A percentile compares a stretch with the other conserved stretches of the same genome.
Evolutionary conservation across 2,329 filamentous ascomycete genomes (phyloP).

Genomic region (Cercospora nicotianae): DNA sequence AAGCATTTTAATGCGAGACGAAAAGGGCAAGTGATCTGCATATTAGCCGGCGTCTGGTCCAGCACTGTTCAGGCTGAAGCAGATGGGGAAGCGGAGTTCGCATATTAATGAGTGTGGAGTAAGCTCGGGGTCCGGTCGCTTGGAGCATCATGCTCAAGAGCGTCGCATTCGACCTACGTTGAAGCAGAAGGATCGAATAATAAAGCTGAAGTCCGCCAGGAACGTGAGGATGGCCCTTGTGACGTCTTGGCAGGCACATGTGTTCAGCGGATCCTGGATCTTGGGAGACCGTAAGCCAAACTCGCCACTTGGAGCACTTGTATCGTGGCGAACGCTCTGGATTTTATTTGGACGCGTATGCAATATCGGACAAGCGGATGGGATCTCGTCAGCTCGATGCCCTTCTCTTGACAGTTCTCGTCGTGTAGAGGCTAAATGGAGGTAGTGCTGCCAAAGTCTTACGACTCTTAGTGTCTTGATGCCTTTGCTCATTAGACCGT

Average conservation of each 20-base stretch:
- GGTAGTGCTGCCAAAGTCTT: not conserved
- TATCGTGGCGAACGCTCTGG: not conserved
- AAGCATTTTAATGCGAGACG: not conserved
- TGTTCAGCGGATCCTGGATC: not conserved
- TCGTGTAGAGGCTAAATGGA: not conserved
- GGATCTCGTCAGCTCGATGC: not conserved
- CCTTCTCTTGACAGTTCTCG: not conserved
- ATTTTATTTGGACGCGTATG: not conserved
- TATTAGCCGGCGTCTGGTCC: slow-evolving; percentile 2
- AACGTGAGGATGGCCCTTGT: not conserved
- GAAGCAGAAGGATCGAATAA: not conserved
- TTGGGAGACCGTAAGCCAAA: not conserved
- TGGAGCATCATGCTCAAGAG: not conserved
- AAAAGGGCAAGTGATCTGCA: slow-evolving; percentile 9
- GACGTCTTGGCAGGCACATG: not conserved
- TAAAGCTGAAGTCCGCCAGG: not conserved
- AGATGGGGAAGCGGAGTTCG: not conserved
- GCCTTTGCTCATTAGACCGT: not conserved
- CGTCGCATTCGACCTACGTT: not conserved
- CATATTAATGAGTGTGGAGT: not conserved
- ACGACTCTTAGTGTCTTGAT: not conserved
- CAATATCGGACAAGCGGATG: not conserved
- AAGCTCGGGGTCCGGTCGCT: not conserved
- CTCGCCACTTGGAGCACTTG: not conserved
- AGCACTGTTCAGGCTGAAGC: slow-evolving; percentile 9